phyloP scores from a whole-genome alignment of 1,139 yeast genomes.

The Pneumocystis sp. region DNA sequence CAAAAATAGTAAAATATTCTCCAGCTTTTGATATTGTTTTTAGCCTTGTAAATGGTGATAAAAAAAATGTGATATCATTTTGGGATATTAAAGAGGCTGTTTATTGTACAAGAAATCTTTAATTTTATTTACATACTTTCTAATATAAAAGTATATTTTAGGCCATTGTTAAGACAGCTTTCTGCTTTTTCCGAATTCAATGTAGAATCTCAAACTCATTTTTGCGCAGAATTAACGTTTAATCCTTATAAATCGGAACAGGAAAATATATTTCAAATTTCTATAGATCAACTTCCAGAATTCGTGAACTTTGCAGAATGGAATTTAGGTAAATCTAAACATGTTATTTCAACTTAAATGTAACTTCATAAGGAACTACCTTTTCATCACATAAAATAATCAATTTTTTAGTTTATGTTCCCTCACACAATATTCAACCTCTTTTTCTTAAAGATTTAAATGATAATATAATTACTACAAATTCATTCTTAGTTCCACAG shows the following conservation, averaged over 20 bases:
- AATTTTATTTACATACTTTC: background rate
- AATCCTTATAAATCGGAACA: constrained; percentile 17
- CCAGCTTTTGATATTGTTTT: constrained; percentile 54
- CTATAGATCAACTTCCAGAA: constrained; percentile 39
- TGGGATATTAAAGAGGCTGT: constrained; percentile 45
- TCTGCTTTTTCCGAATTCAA: constrained; percentile 54
- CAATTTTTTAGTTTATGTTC: constrained; percentile 54
- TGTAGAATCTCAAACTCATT: constrained; percentile 64
- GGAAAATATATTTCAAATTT: constrained; percentile 19
- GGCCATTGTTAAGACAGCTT: constrained; percentile 31
- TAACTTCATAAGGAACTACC: background rate
- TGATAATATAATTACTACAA: constrained; percentile 30
- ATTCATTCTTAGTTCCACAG: constrained; percentile 71
- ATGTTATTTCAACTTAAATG: background rate
- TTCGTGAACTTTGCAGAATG: constrained; percentile 68
- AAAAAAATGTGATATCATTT: constrained; percentile 28
- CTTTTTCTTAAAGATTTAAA: constrained; percentile 25
- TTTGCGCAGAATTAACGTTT: constrained; percentile 37
- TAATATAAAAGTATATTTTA: constrained; percentile 25
- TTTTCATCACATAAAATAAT: constrained; percentile 39
- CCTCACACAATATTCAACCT: constrained; percentile 36
- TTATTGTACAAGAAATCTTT: background rate
- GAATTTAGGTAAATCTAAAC: constrained; percentile 38
- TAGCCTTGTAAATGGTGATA: constrained; percentile 46
- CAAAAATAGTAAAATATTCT: constrained; percentile 28